Evolutionary conservation across 2,329 filamentous ascomycete species (phyloP), one percentile per base, ranked within the genome.

Genomic region (Aspergillus calidoustus): DNA sequence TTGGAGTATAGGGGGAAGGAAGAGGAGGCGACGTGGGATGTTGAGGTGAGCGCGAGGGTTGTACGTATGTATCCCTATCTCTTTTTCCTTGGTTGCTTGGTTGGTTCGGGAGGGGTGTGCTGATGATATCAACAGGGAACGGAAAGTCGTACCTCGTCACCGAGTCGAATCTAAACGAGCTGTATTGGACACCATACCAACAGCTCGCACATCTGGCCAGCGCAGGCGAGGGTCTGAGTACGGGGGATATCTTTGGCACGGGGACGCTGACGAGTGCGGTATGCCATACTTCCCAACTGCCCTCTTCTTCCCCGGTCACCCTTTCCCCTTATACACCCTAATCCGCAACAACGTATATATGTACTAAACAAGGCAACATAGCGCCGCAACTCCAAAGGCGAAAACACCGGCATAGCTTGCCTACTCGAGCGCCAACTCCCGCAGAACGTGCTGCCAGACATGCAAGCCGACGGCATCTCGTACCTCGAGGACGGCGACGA

Each of bases 131-230:
- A 3, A 6, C n/a, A 67, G 30, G 74, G 76, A 62, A 68, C 23
- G 69, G 66, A 6, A 65, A 69, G 55, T 57, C 60, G 4, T 67
- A 70, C 31, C 31, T 60, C 1, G 30, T 70, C 4, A 63, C 62
- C 4, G 59, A 61, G 38, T 68, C 64, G 19, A 71, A 72, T 43
- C 64, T 71, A 2, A 68, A 67, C 13, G 65, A 69, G 23, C 60
- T 71, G 9, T 71, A 71, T 51, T 71, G 70, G 70, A 71, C 68
- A 5, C 70, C 69, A 1, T 67, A 65, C 47, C 70, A 72, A 55
- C 65, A 69, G 49, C 34, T 72, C 17, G 61, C 68, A 0, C 68
- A 72, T 46, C 61, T 70, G 1, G 62, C 63, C 9, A 66, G 62
- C 31, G 69, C 70, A 0, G 68, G 66, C 4, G 69, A 68, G 34